Evolutionary conservation across 139 green algal genomes (phyloP), one percentile per base, ranked within the genome.

Genomic region (Dunaliella sp.): DNA sequence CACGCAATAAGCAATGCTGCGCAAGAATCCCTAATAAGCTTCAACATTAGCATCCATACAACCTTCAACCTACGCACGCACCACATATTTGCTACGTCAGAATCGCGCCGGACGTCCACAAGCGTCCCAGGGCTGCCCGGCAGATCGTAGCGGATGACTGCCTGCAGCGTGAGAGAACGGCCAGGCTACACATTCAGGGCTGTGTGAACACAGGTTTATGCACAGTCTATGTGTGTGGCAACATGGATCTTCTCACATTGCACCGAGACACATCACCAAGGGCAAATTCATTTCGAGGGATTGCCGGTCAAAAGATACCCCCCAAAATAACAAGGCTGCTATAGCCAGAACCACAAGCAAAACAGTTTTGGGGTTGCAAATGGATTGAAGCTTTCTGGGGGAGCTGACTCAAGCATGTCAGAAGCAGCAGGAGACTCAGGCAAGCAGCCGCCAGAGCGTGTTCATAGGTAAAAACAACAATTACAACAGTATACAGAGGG

Each of bases 61-160:
- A n/a, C n/a, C n/a, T n/a, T n/a, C n/a, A n/a, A n/a, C 12, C 48
- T 48, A 38, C n/a, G 77, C 36, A 59, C 82, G 31, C 72, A 86
- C 82, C 90, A 93, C 93, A 95, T 95, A 35, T 92, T 85, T 33
- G 81, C 48, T 22, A 94, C 90, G 73, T 95, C 93, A 0, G 87
- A 87, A 38, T 88, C 84, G 1, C 48, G 38, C 32, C 93, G 35
- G 31, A 95, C 37, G 57, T 94, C 92, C 73, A 95, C 90, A 74
- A 93, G 92, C 0, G 88, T 88, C 30, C 81, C 87, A 25, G 88
- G 88, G 77, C 88, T 73, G 48, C 80, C 58, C 1, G 93, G 93
- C 83, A 95, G 89, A 84, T 93, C 90, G 86, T 94, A 95, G 58
- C 89, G 91, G 28, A 94, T 33, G 0, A 75, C 79, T n/a, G 82